Evolutionary conservation across 345 rosid species (phyloP).

Genomic region (Linum lewisii): DNA sequence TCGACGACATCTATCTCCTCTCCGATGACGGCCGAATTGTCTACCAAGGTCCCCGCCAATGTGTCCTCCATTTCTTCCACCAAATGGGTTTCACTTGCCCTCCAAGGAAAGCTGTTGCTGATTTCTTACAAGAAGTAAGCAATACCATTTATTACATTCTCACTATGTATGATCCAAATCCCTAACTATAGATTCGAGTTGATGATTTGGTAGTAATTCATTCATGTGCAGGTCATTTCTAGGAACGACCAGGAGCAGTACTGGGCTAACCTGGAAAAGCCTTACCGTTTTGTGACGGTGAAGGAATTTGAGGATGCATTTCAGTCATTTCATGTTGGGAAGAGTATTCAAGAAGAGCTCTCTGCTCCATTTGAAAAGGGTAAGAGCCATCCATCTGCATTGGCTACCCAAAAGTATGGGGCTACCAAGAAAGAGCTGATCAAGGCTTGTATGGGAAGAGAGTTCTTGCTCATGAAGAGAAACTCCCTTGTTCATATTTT

Average conservation of each 20-base stretch:
- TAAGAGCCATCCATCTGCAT: neutral
- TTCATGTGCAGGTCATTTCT: neutral
- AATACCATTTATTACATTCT: neutral
- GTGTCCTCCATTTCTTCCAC: neutral
- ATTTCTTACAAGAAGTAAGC: conserved; percentile 5
- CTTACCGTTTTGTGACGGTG: conserved; percentile 1
- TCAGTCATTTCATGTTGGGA: neutral
- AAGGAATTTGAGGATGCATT: neutral
- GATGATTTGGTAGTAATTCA: neutral
- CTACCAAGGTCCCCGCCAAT: conserved; percentile 2
- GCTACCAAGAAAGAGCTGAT: neutral
- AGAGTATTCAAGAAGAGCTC: neutral
- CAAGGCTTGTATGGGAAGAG: neutral
- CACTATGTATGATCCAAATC: neutral
- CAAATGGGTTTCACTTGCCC: conserved; percentile 1
- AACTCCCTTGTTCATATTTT: neutral
- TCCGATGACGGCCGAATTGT: conserved; percentile 2
- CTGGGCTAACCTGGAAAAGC: neutral
- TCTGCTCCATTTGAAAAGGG: neutral
- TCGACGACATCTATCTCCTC: conserved; percentile 1
- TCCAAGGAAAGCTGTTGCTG: conserved; percentile 1
- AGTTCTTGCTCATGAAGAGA: conserved; percentile 2
- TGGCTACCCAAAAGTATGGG: neutral
- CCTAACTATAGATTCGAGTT: neutral
- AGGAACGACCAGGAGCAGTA: conserved; percentile 4